Conservation (phyloP, 2,329 filamentous ascomycete species). For the Diplodia scrobiculata region DNA sequence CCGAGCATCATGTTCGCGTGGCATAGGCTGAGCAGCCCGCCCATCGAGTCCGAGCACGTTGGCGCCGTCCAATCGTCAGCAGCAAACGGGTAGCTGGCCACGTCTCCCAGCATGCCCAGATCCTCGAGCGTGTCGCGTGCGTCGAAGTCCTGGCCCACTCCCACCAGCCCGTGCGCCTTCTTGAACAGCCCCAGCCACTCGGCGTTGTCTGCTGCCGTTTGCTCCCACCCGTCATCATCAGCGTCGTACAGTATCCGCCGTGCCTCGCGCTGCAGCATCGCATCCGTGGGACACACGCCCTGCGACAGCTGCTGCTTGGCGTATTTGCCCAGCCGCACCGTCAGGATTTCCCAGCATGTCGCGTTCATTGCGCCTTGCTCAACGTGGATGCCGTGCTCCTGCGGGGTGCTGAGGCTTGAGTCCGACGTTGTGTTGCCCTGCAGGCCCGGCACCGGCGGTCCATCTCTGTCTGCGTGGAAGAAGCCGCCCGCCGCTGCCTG, state of each 20-base stretch:
- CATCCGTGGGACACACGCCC: slow-evolving; percentile 51
- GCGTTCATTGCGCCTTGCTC: slow-evolving; percentile 32
- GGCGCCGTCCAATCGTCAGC: slow-evolving; percentile 1
- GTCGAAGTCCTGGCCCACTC: slow-evolving; percentile 25
- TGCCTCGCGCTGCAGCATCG: slow-evolving; percentile 53
- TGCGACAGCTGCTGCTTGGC: slow-evolving; percentile 46
- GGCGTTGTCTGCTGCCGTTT: slow-evolving; percentile 45
- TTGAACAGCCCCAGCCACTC: slow-evolving; percentile 56
- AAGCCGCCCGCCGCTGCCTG: slow-evolving; percentile 15
- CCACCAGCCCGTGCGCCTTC: slow-evolving; percentile 50
- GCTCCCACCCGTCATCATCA: slow-evolving; percentile 53
- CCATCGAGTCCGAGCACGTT: slow-evolving; percentile 14
- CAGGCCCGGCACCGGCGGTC: neutral
- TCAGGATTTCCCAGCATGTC: slow-evolving; percentile 56
- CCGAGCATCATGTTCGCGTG: slow-evolving; percentile 28
- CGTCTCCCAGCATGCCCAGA: slow-evolving; percentile 29
- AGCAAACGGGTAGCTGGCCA: neutral
- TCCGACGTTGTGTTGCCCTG: neutral
- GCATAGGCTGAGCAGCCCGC: neutral
- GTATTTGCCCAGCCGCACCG: slow-evolving; percentile 50
- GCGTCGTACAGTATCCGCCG: slow-evolving; percentile 53
- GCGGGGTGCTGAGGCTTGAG: neutral
- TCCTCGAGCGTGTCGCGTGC: slow-evolving; percentile 42
- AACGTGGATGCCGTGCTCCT: neutral
- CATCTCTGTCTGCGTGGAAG: slow-evolving; percentile 14